Evolutionary conservation across 2,329 filamentous ascomycete genomes (phyloP).

Genomic region (Fusarium guadeloupense): DNA sequence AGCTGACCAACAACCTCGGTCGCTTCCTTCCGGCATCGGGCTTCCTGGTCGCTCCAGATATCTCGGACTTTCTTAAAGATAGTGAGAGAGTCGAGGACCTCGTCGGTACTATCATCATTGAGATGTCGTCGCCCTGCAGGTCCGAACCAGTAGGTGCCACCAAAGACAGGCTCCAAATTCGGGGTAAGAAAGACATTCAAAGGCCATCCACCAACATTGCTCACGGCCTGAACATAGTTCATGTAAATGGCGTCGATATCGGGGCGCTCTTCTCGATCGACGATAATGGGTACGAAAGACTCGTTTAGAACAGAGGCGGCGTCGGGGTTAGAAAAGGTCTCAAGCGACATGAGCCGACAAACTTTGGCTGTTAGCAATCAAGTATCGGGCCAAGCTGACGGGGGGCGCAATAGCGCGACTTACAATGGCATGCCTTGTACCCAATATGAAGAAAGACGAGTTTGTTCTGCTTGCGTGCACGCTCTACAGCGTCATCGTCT

Average conservation of each 20-base stretch:
- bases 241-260: constrained; percentile 97
- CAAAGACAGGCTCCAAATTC: constrained; percentile 91
- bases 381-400: neutral
- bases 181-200: constrained; percentile 97
- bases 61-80: constrained; percentile 81
- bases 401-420: constrained; percentile 48
- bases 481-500: constrained; percentile 76
- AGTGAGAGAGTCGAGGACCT: constrained; percentile 80
- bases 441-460: constrained; percentile 94
- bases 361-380: constrained; percentile 56
- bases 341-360: constrained; percentile 90
- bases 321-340: constrained; percentile 86
- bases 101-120: constrained; percentile 56
- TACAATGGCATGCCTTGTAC: constrained; percentile 95
- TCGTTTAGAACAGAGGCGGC: constrained; percentile 85
- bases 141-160: constrained; percentile 94
- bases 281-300: constrained; percentile 88
- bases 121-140: constrained; percentile 65
- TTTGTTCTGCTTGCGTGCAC: constrained; percentile 84
- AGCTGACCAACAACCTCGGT: constrained; percentile 83
- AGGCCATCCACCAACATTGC: constrained; percentile 90
- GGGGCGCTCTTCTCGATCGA: constrained; percentile 93
- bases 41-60: constrained; percentile 84
- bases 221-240: constrained; percentile 97
- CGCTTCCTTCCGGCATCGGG: constrained; percentile 83